These are phyloP conservation scores for Mrakia gelida DNA, from an alignment of 768 basidiomycete genomes.

Conservation along the genomic window DNA sequence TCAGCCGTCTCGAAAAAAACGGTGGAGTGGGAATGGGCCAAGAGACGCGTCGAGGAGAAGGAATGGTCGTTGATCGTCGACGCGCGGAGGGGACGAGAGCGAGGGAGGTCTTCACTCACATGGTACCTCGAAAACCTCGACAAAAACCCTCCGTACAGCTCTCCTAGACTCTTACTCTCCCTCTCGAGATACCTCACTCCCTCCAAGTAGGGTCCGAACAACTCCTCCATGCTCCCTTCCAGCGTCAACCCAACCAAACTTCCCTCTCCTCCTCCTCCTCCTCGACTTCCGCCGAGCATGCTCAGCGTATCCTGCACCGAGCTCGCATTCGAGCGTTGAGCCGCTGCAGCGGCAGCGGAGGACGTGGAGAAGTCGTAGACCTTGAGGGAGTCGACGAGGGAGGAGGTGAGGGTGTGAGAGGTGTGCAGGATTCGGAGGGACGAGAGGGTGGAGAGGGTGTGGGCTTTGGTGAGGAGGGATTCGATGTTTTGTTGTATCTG, in stretches of 20 bases:
- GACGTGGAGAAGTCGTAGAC: conserved; percentile 67
- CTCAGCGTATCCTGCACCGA: neutral
- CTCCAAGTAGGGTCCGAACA: conserved; percentile 91
- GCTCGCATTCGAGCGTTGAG: neutral
- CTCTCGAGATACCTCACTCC: conserved; percentile 85
- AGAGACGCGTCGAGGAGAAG: neutral
- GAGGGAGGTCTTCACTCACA: conserved; percentile 50
- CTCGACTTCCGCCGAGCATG: conserved; percentile 8
- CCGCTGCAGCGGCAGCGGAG: conserved; percentile 41
- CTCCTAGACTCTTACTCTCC: conserved; percentile 75
- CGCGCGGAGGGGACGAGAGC: too few relatives aligned
- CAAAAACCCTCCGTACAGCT: conserved; percentile 70
- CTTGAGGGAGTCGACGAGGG: conserved; percentile 85
- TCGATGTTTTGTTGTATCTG: conserved; percentile 98
- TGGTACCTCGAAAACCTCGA: conserved; percentile 80
- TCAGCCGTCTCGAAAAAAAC: neutral
- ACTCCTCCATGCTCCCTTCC: conserved; percentile 92
- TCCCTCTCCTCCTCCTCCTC: conserved; percentile 11
- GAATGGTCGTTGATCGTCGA: too few relatives aligned
- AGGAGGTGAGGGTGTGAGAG: conserved; percentile 70
- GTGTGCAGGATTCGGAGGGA: conserved; percentile 87
- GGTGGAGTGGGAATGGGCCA: neutral
- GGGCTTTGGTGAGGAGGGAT: conserved; percentile 69
- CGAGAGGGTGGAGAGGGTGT: conserved; percentile 75
- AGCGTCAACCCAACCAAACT: conserved; percentile 55